Conservation (phyloP, 2,329 filamentous ascomycete genomes). For the Emergomyces orientalis region DNA sequence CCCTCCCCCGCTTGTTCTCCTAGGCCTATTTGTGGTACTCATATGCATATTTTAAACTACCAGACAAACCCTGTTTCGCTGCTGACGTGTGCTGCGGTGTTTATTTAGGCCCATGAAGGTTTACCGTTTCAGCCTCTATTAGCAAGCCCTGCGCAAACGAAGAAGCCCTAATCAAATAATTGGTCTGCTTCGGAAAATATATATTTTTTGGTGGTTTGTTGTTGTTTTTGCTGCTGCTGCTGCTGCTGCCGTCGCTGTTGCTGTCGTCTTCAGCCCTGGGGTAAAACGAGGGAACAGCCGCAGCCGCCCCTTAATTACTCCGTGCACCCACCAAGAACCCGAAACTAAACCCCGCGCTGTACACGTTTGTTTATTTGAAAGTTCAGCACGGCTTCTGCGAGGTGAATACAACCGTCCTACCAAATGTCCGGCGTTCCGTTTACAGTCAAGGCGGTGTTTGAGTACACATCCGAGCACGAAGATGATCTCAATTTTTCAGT, state of each 20-base stretch:
- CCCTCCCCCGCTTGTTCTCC: neutral
- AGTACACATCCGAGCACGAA: constrained; percentile 86
- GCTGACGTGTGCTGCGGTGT: constrained; percentile 1
- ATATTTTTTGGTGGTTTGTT: neutral
- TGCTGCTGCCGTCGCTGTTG: neutral
- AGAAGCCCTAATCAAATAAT: neutral
- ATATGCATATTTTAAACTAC: neutral
- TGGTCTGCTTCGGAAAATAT: neutral
- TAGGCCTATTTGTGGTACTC: neutral
- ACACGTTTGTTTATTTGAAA: neutral
- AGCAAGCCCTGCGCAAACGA: neutral
- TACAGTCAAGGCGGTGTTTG: constrained; percentile 92
- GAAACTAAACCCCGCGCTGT: constrained; percentile 1
- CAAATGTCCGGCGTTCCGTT: constrained; percentile 65
- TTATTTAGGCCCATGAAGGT: neutral
- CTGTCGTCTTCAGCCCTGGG: neutral
- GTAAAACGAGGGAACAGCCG: neutral
- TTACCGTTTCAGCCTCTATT: neutral
- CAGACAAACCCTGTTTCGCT: neutral
- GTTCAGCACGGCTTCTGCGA: constrained; percentile 19
- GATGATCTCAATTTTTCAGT: constrained; percentile 82
- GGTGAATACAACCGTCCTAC: constrained; percentile 24
- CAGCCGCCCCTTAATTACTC: neutral
- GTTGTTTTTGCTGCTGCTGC: neutral
- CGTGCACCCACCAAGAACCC: neutral